Conservation (phyloP, 2,329 filamentous ascomycete genomes). For the Didymella pomorum region DNA sequence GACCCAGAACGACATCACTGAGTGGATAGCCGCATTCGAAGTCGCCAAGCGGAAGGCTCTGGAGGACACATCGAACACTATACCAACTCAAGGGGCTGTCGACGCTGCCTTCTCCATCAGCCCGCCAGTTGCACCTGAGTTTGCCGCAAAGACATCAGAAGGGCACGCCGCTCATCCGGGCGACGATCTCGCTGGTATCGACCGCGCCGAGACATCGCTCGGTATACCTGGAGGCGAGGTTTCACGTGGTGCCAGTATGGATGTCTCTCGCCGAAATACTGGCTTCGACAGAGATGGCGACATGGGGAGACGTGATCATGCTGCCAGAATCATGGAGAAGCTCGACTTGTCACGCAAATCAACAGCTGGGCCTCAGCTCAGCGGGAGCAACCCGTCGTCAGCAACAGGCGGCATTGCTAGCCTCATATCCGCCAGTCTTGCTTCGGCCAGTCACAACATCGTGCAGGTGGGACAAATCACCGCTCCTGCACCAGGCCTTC, state of each 20-base stretch:
- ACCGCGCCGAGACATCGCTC: conserved; percentile 68
- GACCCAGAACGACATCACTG: conserved; percentile 87
- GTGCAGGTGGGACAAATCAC: conserved; percentile 69
- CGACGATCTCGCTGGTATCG: conserved; percentile 63
- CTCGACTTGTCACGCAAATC: conserved; percentile 87
- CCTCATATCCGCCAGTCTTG: conserved; percentile 80
- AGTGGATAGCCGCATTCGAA: conserved; percentile 94
- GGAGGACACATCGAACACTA: conserved; percentile 70
- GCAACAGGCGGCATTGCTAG: conserved; percentile 77
- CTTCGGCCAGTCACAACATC: conserved; percentile 77
- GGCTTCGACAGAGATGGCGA: conserved; percentile 71
- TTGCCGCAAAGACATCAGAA: conserved; percentile 80
- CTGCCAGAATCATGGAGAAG: conserved; percentile 89
- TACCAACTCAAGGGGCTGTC: conserved; percentile 56
- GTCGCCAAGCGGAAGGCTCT: conserved; percentile 92
- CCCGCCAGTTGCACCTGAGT: conserved; percentile 85
- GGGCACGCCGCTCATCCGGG: conserved; percentile 64
- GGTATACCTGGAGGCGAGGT: conserved; percentile 68
- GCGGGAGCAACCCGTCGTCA: conserved; percentile 52
- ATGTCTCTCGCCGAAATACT: conserved; percentile 66
- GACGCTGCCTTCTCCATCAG: conserved; percentile 91
- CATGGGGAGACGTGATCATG: conserved; percentile 77
- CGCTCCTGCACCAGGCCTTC: conserved; percentile 46
- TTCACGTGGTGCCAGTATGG: conserved; percentile 72
- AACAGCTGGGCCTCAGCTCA: conserved; percentile 62